A percentile compares a stretch with the other conserved stretches of the same genome.
phyloP scores from a whole-genome alignment of 306 rosid species.

The Cercis canadensis region DNA sequence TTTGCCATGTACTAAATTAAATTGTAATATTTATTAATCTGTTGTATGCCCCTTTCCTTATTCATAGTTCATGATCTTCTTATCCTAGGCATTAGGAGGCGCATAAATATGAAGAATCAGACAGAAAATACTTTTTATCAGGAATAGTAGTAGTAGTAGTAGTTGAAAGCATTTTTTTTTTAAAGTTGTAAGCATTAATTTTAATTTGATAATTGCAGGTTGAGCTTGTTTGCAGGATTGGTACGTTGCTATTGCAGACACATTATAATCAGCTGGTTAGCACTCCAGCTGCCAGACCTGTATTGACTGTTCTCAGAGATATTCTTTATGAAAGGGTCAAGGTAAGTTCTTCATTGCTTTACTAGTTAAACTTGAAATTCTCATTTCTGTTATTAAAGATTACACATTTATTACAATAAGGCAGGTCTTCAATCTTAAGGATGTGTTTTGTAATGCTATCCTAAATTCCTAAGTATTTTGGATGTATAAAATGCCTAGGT shows the following conservation, averaged over 20 bases:
- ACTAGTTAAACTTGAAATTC: background rate
- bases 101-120: conserved; percentile 9
- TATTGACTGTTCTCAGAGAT: conserved; percentile 68
- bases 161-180: background rate
- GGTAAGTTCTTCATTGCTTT: conserved; percentile 57
- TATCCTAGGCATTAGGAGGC: background rate
- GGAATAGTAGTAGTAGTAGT: background rate
- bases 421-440: no score
- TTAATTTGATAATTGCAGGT: conserved; percentile 59
- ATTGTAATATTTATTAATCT: background rate
- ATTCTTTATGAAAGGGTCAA: conserved; percentile 71
- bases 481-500: conserved; percentile 1
- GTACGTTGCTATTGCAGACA: conserved; percentile 71
- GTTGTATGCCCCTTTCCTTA: background rate
- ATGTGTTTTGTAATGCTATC: background rate
- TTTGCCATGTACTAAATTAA: conserved; percentile 10
- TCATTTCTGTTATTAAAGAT: no score
- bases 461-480: background rate
- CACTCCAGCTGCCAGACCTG: conserved; percentile 78
- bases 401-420: no score
- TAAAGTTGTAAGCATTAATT: conserved; percentile 6
- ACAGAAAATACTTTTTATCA: background rate
- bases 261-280: conserved; percentile 80
- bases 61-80: background rate
- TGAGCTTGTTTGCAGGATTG: conserved; percentile 85